phyloP scores from a whole-genome alignment of 148 eudicot genomes.

The Limonium bicolor region DNA sequence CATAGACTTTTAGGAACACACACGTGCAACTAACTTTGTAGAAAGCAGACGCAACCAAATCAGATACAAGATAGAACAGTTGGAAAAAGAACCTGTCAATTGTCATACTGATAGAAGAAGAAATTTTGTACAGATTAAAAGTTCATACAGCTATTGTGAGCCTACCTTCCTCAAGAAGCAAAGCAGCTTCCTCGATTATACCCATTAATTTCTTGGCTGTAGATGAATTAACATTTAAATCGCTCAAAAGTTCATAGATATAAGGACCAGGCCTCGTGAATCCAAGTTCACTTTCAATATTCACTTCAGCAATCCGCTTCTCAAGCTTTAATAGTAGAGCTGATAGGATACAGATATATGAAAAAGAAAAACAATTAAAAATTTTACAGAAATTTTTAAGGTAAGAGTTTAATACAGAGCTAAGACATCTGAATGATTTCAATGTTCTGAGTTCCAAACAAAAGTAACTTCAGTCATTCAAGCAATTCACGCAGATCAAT shows the following conservation, averaged over 20 bases:
- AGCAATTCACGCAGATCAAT: background rate
- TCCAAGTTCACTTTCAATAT: constrained; percentile 73
- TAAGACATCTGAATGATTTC: too few species aligned
- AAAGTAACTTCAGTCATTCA: too few species aligned
- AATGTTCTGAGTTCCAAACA: too few species aligned
- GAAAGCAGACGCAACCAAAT: background rate
- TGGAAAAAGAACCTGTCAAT: too few species aligned
- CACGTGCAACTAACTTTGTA: background rate
- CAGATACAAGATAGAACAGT: too few species aligned
- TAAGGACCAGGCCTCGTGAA: constrained; percentile 92
- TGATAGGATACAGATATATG: too few species aligned
- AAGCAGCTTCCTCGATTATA: constrained; percentile 64
- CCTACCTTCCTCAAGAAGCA: constrained; percentile 93
- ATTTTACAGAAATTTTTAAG: too few species aligned
- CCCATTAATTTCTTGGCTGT: constrained; percentile 54
- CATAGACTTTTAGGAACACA: background rate
- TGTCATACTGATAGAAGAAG: too few species aligned
- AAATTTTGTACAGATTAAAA: too few species aligned
- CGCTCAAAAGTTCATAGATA: constrained; percentile 77
- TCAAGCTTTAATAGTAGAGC: constrained; percentile 95
- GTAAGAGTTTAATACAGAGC: too few species aligned
- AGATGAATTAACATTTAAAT: constrained; percentile 52
- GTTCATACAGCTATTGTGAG: too few species aligned
- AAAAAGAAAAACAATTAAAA: too few species aligned
- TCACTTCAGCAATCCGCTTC: constrained; percentile 83